These are phyloP conservation scores for Xylariaceae sp. DNA, from an alignment of 2,329 filamentous ascomycete genomes.

Conservation along the genomic window DNA sequence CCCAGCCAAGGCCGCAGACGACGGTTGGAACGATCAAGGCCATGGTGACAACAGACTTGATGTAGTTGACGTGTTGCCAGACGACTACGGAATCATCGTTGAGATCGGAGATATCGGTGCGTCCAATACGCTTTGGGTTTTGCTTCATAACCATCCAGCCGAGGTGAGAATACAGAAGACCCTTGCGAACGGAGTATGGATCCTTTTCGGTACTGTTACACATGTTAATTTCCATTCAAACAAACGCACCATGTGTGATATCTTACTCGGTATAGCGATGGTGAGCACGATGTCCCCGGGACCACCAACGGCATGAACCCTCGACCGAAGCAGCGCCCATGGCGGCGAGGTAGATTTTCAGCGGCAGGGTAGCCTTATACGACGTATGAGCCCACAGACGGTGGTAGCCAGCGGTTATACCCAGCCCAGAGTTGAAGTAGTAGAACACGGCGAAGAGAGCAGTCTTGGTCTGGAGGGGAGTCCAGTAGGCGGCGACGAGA, in stretches of 20 bases:
- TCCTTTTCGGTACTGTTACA: slow-evolving; percentile 41
- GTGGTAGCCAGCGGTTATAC: slow-evolving; percentile 37
- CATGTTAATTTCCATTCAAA: neutral
- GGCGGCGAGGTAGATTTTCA: slow-evolving; percentile 45
- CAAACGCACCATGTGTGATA: neutral
- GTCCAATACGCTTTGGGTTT: slow-evolving; percentile 49
- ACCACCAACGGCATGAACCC: slow-evolving; percentile 49
- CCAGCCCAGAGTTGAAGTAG: slow-evolving; percentile 34
- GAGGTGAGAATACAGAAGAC: slow-evolving; percentile 46
- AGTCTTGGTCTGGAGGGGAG: slow-evolving; percentile 46
- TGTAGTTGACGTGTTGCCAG: slow-evolving; percentile 46
- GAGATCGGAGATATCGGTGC: slow-evolving; percentile 47
- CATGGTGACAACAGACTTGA: slow-evolving; percentile 45
- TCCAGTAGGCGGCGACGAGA: slow-evolving; percentile 71
- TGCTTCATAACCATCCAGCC: slow-evolving; percentile 54
- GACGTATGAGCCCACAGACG: slow-evolving; percentile 42
- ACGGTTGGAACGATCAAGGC: slow-evolving; percentile 44
- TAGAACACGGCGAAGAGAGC: slow-evolving; percentile 42
- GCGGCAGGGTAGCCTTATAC: slow-evolving; percentile 40
- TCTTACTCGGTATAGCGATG: slow-evolving; percentile 45
- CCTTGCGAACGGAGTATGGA: slow-evolving; percentile 50
- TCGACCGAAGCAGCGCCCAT: slow-evolving; percentile 46
- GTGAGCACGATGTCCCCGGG: slow-evolving; percentile 46
- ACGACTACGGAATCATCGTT: slow-evolving; percentile 48
- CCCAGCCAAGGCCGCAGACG: slow-evolving; percentile 44